Evolutionary conservation across 306 rosid genomes (phyloP).

Genomic region (Bauhinia variegata): DNA sequence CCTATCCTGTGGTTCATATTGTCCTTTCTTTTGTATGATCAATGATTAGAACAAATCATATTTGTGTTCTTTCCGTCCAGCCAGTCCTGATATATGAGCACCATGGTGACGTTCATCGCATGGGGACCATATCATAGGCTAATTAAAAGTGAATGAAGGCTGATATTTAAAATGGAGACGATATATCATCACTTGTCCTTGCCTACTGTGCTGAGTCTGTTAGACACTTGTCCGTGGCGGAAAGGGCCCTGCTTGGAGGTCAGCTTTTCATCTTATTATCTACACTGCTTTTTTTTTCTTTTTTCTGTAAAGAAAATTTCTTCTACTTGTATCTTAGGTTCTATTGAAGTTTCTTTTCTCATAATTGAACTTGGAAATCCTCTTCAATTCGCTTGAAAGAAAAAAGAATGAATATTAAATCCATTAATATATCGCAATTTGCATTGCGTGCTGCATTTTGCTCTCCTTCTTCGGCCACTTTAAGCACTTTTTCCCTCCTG

Average conservation of each 20-base stretch:
- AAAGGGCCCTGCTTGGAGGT: constrained; percentile 17
- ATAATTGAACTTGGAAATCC: constrained; percentile 4
- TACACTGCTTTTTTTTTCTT: neutral
- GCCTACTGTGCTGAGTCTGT: no score
- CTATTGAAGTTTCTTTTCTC: neutral
- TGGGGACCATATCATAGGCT: neutral
- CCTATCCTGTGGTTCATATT: neutral
- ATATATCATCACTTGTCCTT: neutral
- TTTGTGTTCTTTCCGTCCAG: constrained; percentile 3
- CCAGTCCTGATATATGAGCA: neutral
- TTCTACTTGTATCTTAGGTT: constrained; percentile 16
- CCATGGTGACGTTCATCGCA: neutral
- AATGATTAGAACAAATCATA: neutral
- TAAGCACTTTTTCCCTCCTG: no score
- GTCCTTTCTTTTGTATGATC: neutral
- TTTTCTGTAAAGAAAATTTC: constrained; percentile 12
- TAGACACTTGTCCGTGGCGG: no score
- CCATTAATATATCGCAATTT: neutral
- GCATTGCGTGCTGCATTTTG: neutral
- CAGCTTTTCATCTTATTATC: neutral
- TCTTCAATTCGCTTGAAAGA: constrained; percentile 9
- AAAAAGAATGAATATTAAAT: neutral
- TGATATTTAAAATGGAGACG: constrained; percentile 1
- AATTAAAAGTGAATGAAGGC: constrained; percentile 15
- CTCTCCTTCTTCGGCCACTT: no score